Percentiles rank a stretch among this genome's conserved stretches.
phyloP scores from a whole-genome alignment of 2,329 filamentous ascomycete species.

The Pestalotiopsis sp. region DNA sequence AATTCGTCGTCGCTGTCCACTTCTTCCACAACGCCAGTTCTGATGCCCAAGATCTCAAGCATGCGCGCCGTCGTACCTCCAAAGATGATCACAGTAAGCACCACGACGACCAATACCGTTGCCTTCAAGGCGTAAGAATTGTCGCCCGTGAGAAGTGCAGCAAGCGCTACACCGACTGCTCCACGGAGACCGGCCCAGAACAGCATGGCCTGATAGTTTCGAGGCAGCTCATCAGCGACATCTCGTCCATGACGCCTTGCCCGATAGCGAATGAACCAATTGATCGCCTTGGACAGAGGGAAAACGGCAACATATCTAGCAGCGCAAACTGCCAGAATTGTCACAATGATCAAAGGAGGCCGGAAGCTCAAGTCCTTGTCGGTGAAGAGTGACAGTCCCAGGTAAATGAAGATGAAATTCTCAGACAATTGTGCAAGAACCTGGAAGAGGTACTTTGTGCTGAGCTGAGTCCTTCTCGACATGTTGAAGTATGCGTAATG shows the following conservation, averaged over 20 bases:
- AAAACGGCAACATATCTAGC: constrained; percentile 95
- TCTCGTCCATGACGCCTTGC: constrained; percentile 76
- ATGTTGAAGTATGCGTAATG: constrained; percentile 99
- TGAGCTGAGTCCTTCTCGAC: constrained; percentile 95
- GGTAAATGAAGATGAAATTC: constrained; percentile 99
- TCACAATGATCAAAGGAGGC: constrained; percentile 92
- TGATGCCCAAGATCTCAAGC: constrained; percentile 96
- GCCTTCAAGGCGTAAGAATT: constrained; percentile 85
- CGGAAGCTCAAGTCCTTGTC: constrained; percentile 88
- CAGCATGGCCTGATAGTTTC: constrained; percentile 98
- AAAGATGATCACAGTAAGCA: constrained; percentile 98
- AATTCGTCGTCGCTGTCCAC: constrained; percentile 98
- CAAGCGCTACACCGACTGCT: constrained; percentile 92
- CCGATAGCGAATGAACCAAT: constrained; percentile 88
- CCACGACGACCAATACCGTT: constrained; percentile 96
- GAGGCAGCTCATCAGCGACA: constrained; percentile 84
- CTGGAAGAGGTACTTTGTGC: constrained; percentile 97
- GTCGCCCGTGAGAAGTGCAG: constrained; percentile 81
- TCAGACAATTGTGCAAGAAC: constrained; percentile 93
- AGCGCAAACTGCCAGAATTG: constrained; percentile 86
- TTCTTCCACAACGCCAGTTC: constrained; percentile 94
- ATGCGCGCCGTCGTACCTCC: constrained; percentile 96
- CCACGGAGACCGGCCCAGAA: constrained; percentile 97
- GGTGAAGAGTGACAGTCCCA: constrained; percentile 92
- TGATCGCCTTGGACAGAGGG: constrained; percentile 85